Evolutionary conservation across 73 alveolate genomes (phyloP).

Genomic region (Paramecium sonneborni): DNA sequence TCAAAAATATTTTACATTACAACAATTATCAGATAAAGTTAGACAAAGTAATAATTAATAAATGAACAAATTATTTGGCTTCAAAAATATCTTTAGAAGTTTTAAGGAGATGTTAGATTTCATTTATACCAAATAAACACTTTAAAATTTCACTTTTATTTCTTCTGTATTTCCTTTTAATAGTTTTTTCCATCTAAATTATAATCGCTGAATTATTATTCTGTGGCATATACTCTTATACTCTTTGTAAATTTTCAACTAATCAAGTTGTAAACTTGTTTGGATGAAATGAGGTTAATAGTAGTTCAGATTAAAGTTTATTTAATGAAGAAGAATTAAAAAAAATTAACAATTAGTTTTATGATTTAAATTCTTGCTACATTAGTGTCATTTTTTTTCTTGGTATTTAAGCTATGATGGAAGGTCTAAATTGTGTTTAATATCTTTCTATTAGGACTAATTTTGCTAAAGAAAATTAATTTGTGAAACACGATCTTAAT

Average conservation of each 20-base stretch:
- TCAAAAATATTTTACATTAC: no score
- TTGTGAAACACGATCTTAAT: neutral
- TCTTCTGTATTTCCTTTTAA: neutral
- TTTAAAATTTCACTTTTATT: neutral
- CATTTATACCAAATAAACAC: no score
- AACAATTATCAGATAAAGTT: no score
- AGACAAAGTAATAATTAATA: no score
- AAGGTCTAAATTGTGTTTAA: neutral
- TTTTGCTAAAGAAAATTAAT: neutral
- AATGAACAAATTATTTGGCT: no score
- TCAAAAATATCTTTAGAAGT: no score
- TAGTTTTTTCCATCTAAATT: neutral
- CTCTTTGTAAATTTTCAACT: neutral
- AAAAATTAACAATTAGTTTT: neutral
- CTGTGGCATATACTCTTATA: neutral
- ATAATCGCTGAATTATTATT: neutral
- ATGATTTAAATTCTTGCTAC: neutral
- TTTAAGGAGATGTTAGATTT: no score
- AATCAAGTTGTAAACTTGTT: neutral
- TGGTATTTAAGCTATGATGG: neutral
- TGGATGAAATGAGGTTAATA: neutral
- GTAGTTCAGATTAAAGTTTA: neutral
- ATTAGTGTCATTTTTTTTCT: neutral
- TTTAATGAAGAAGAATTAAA: neutral
- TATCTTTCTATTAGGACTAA: neutral